Evolutionary conservation across 257 asterid species (phyloP).

Genomic region (Handroanthus guayacan): DNA sequence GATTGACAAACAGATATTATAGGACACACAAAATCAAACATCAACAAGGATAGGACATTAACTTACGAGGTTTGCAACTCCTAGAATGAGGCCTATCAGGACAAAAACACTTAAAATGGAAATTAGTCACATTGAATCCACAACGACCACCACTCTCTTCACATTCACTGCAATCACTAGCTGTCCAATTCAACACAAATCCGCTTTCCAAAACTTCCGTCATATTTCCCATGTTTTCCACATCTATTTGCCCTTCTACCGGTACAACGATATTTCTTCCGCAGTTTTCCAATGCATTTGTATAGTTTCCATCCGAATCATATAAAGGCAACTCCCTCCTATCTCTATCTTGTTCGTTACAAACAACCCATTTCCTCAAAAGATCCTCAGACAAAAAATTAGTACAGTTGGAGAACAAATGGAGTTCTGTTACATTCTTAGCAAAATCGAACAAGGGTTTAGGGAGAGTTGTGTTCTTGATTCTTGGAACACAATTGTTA

Average conservation of each 20-base stretch:
- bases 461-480: constrained; percentile 41
- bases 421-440: constrained; percentile 25
- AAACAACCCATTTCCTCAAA: constrained; percentile 18
- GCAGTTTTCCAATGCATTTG: constrained; percentile 47
- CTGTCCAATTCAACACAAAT: constrained; percentile 45
- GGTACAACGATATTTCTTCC: constrained; percentile 44
- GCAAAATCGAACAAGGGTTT: neutral
- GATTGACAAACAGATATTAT: no score
- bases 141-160: constrained; percentile 52
- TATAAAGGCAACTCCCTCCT: constrained; percentile 42
- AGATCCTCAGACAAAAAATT: neutral
- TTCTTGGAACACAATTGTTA: constrained; percentile 40
- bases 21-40: no score
- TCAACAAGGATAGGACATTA: neutral
- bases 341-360: constrained; percentile 27
- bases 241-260: constrained; percentile 43
- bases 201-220: constrained; percentile 52
- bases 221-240: constrained; percentile 22
- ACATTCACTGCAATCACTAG: constrained; percentile 39
- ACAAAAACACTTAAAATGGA: constrained; percentile 49
- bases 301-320: constrained; percentile 39
- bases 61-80: constrained; percentile 49
- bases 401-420: constrained; percentile 53
- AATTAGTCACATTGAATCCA: constrained; percentile 36
- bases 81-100: constrained; percentile 48